Percentiles rank a stretch among this genome's conserved stretches.
Evolutionary conservation across 2,329 filamentous ascomycete species (phyloP).

Genomic region (Microsporum canis): DNA sequence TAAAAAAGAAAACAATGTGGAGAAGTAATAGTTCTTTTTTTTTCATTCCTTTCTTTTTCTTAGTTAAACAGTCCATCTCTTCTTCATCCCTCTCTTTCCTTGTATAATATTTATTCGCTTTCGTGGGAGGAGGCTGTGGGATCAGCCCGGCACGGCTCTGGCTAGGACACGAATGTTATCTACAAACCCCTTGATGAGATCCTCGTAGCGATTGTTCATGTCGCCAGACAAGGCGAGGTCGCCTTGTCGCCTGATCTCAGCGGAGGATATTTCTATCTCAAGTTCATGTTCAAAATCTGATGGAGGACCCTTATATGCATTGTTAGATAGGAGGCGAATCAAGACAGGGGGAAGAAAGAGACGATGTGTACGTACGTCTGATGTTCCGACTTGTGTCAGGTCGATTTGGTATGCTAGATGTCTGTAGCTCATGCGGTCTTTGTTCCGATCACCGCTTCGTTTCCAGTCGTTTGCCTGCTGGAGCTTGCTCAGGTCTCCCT

Average conservation of each 20-base stretch:
- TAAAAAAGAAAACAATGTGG: not conserved
- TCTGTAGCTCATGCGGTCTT: slow-evolving; percentile 83
- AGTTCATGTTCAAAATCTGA: slow-evolving; percentile 31
- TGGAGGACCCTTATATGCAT: not conserved
- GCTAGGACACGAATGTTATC: slow-evolving; percentile 39
- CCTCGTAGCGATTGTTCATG: slow-evolving; percentile 34
- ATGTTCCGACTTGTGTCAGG: slow-evolving; percentile 70
- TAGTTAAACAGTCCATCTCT: not conserved
- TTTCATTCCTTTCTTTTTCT: not conserved
- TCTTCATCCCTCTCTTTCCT: not conserved
- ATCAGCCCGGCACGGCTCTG: slow-evolving; percentile 26
- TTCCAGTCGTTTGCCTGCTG: slow-evolving; percentile 34
- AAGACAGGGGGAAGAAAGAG: not conserved
- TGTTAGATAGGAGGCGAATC: not conserved
- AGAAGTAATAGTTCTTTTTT: not conserved
- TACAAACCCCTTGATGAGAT: slow-evolving; percentile 38
- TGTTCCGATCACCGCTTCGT: slow-evolving; percentile 52
- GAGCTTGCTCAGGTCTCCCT: slow-evolving; percentile 52
- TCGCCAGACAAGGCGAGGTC: slow-evolving; percentile 30
- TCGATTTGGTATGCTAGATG: slow-evolving; percentile 85
- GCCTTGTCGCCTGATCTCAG: slow-evolving; percentile 35
- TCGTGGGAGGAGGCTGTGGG: too few relatives aligned
- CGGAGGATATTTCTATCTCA: slow-evolving; percentile 39
- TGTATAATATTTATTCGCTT: not conserved
- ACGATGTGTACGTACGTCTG: slow-evolving; percentile 30